Evolutionary conservation across 768 basidiomycete genomes (phyloP).

Genomic region (Suillus occidentalis): DNA sequence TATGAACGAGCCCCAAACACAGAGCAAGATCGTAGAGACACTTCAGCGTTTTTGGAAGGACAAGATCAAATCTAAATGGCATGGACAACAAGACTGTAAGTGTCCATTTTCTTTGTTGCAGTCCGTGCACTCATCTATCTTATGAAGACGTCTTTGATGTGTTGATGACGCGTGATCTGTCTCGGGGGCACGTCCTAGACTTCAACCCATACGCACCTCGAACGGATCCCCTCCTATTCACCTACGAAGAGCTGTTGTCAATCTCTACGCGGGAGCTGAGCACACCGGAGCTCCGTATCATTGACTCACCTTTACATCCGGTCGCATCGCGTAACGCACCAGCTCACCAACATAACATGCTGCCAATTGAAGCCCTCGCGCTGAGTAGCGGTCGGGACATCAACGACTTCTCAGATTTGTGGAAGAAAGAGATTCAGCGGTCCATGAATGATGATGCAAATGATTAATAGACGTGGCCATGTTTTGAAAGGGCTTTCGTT

Average conservation of each 20-base stretch:
- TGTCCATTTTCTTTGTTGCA: constrained; percentile 4
- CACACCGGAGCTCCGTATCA: constrained; percentile 55
- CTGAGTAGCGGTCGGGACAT: constrained; percentile 74
- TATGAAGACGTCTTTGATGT: constrained; percentile 79
- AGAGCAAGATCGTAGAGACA: constrained; percentile 48
- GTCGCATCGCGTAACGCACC: constrained; percentile 68
- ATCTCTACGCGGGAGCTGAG: constrained; percentile 27
- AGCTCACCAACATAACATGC: constrained; percentile 81
- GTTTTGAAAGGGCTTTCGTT: not conserved
- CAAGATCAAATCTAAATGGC: constrained; percentile 62
- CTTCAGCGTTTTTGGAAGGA: constrained; percentile 67
- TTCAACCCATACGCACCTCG: constrained; percentile 86
- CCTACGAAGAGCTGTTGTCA: constrained; percentile 68
- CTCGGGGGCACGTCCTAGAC: constrained; percentile 80
- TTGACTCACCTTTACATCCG: constrained; percentile 76
- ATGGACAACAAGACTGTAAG: constrained; percentile 63
- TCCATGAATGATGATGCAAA: constrained; percentile 23
- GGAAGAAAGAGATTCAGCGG: constrained; percentile 54
- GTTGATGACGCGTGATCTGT: constrained; percentile 78
- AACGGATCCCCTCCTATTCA: constrained; percentile 88
- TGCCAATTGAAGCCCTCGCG: constrained; percentile 85
- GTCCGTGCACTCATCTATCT: not conserved
- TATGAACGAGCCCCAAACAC: constrained; percentile 66
- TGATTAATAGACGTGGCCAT: not conserved
- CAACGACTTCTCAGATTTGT: constrained; percentile 68